These are phyloP conservation scores for Bretziella fagacearum DNA, from an alignment of 2,329 filamentous ascomycete genomes.

Conservation along the genomic window DNA sequence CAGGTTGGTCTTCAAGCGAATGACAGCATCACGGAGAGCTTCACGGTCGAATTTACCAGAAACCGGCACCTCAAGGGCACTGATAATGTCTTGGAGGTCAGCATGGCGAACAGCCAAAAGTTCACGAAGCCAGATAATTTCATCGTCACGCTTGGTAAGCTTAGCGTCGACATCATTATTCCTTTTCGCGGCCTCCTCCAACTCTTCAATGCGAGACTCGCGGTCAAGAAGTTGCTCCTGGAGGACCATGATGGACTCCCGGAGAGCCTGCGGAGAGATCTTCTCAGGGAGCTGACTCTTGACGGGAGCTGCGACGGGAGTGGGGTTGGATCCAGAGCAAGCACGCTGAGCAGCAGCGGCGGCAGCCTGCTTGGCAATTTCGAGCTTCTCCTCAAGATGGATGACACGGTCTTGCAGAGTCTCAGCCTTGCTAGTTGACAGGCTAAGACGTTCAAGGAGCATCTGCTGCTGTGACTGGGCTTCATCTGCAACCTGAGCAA, in stretches of 20 bases:
- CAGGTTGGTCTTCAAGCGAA: constrained; percentile 80
- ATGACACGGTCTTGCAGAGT: constrained; percentile 72
- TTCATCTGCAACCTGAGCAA: constrained; percentile 64
- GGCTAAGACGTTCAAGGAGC: constrained; percentile 60
- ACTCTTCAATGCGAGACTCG: constrained; percentile 72
- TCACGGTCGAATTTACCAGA: constrained; percentile 56
- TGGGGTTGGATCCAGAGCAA: constrained; percentile 32
- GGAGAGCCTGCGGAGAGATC: constrained; percentile 83
- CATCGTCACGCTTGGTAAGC: constrained; percentile 80
- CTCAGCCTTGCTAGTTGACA: constrained; percentile 70
- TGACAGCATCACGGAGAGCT: constrained; percentile 73
- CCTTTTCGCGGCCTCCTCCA: constrained; percentile 53
- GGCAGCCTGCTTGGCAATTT: constrained; percentile 76
- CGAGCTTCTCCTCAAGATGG: constrained; percentile 78
- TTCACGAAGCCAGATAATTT: constrained; percentile 89
- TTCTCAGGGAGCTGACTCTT: constrained; percentile 46
- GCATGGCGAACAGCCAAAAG: constrained; percentile 78
- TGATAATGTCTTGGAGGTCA: constrained; percentile 84
- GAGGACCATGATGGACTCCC: constrained; percentile 88
- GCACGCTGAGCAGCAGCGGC: constrained; percentile 66
- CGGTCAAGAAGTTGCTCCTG: constrained; percentile 95
- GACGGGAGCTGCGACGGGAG: constrained; percentile 23
- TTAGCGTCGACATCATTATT: constrained; percentile 67
- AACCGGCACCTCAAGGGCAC: constrained; percentile 46
- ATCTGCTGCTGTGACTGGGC: constrained; percentile 64